Evolutionary conservation across 257 asterid genomes (phyloP).

Genomic region (Solanum okadae): DNA sequence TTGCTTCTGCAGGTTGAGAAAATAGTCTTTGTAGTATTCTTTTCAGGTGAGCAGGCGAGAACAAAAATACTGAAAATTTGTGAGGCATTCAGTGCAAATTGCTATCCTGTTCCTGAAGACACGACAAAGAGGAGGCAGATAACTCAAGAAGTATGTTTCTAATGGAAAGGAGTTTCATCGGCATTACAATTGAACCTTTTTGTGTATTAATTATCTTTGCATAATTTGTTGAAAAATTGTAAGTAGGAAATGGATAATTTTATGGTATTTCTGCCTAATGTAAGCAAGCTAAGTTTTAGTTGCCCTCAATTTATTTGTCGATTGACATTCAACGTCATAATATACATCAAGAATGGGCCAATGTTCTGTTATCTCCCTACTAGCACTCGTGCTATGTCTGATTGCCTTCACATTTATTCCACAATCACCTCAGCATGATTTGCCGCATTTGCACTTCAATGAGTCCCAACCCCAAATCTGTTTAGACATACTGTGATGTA

Average conservation of each 20-base stretch:
- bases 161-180: not conserved
- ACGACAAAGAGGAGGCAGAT: slow-evolving; percentile 68
- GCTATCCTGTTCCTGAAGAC: slow-evolving; percentile 96
- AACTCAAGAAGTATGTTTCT: slow-evolving; percentile 62
- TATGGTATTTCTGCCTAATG: not conserved
- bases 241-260: not conserved
- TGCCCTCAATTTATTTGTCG: not conserved
- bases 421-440: not conserved
- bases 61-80: slow-evolving; percentile 85
- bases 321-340: not conserved
- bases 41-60: slow-evolving; percentile 98
- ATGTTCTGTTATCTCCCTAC: not conserved
- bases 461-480: not conserved
- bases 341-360: not conserved
- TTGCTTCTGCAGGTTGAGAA: slow-evolving; percentile 84
- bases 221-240: not conserved
- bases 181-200: not conserved
- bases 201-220: not conserved
- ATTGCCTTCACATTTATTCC: not conserved
- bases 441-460: not conserved
- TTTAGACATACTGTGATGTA: not conserved
- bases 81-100: slow-evolving; percentile 93
- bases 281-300: not conserved
- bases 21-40: slow-evolving; percentile 85
- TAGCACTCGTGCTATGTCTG: not conserved